Base-by-base conservation (phyloP, 75 land plant species). In the Chamaecyparis obtusa region DNA sequence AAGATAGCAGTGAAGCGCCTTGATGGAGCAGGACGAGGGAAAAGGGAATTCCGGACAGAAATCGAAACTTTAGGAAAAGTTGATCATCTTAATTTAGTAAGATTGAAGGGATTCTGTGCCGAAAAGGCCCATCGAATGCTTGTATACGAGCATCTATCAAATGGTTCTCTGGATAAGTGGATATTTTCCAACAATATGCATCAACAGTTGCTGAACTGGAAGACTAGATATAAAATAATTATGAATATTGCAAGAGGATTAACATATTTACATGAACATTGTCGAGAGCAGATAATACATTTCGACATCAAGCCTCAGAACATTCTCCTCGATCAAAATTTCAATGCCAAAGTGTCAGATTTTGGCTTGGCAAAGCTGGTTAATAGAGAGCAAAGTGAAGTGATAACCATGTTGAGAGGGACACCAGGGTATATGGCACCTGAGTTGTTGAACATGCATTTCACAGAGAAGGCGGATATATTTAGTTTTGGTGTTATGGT, bases 311-410 rank as follows among this genome's bases (percentile, higher is more conserved):
- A 90, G 72, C 88, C 91, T 0, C 80, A 71, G 5, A 91, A 91
- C 77, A 90, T 91, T 76, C 76, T 91, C 44, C 86, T 91, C 35
- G 89, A 90, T 51, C 89, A 90, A 6, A 90, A 72, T 16, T 85
- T 88, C 69, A 72, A 88, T 21, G 91, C 92, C 77, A 91, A 91
- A 85, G 88, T 91, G 44, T 90, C 92, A 54, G 92, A 91, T 78
- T 90, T 91, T 43, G 92, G 91, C 9, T 76, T 91, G 82, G 85
- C 92, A 32, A 91, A 90, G 85, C 44, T 90, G 14, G 80, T 91
- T 30, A 87, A 67, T 3, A 86, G 76, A 16, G 91, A 90, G 37
- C 85, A 86, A 76, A 85, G 64, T 36, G 69, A 84, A n/a, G 74
- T 49, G 21, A 64, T 85, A 24, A 87, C 88, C 3, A 85, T 76